Conservation (phyloP, 2,329 filamentous ascomycete species). For the Trichoderma oligosporum region DNA sequence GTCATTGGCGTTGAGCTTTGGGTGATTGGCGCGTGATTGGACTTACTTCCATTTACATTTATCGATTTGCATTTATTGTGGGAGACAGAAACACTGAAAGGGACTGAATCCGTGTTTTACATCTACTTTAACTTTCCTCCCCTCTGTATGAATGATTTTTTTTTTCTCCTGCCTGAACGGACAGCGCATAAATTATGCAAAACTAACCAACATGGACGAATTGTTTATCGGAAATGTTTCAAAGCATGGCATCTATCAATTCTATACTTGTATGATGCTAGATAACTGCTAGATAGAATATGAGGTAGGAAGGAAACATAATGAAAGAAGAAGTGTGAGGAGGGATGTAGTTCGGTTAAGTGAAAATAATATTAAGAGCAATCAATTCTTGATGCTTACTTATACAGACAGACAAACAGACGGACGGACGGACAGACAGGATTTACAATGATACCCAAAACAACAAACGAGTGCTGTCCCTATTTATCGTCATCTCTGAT, state of each 20-base stretch:
- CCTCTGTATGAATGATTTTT: neutral
- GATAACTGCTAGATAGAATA: neutral
- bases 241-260: neutral
- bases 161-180: neutral
- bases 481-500: neutral
- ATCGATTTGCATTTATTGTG: neutral
- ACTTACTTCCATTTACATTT: too few species aligned
- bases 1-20: slow-evolving; percentile 89
- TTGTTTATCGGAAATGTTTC: neutral
- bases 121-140: neutral
- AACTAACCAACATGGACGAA: neutral
- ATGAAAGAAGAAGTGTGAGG: neutral
- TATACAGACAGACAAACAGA: slow-evolving; percentile 1
- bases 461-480: neutral
- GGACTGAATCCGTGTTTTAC: neutral
- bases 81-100: neutral
- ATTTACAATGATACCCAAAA: slow-evolving; percentile 16
- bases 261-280: neutral
- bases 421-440: too few species aligned
- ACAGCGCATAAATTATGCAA: neutral
- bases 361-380: too few species aligned
- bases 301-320: neutral
- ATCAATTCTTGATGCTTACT: neutral
- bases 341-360: too few species aligned
- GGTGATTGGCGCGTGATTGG: slow-evolving; percentile 67